A percentile compares a stretch with the other conserved stretches of the same genome.
These are phyloP conservation scores for Maudiozyma barnettii DNA, from an alignment of 805 yeast genomes.

Conservation along the genomic window DNA sequence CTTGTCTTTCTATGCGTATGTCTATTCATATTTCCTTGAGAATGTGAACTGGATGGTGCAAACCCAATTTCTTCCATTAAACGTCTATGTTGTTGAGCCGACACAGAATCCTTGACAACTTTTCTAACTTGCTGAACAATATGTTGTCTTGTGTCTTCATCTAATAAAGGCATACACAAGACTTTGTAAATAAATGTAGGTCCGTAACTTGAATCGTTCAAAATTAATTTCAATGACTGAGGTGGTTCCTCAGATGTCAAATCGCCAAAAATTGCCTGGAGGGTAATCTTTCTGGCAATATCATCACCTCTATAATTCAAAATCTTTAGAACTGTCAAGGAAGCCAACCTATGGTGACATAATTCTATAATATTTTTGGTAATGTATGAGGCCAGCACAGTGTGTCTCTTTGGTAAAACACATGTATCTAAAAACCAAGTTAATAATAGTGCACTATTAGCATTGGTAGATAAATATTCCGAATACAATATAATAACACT, in stretches of 20 bases:
- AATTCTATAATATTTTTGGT: conserved; percentile 52
- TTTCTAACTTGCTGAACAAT: conserved; percentile 54
- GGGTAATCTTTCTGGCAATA: conserved; percentile 48
- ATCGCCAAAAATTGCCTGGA: conserved; percentile 58
- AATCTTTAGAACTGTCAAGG: conserved; percentile 70
- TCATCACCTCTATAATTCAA: conserved; percentile 59
- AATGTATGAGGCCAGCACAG: conserved; percentile 52
- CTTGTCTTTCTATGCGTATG: conserved; percentile 17
- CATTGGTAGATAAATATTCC: conserved; percentile 68
- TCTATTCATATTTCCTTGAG: neutral
- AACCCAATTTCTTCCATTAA: conserved; percentile 89
- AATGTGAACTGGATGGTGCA: conserved; percentile 6
- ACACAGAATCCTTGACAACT: conserved; percentile 50
- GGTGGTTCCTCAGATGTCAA: conserved; percentile 34
- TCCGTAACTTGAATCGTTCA: conserved; percentile 61
- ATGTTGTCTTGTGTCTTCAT: conserved; percentile 45
- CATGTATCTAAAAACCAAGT: conserved; percentile 94
- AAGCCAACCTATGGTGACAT: conserved; percentile 76
- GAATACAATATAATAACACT: conserved; percentile 71
- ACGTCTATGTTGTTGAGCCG: conserved; percentile 71
- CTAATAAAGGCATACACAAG: conserved; percentile 60
- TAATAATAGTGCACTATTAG: conserved; percentile 79
- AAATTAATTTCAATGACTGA: conserved; percentile 43
- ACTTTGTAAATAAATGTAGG: conserved; percentile 73
- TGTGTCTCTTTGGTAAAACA: conserved; percentile 52